A percentile compares a stretch with the other conserved stretches of the same genome.
These are phyloP conservation scores for Coemansia interrupta DNA, from an alignment of 192 early-diverging fungal species.

Conservation along the genomic window DNA sequence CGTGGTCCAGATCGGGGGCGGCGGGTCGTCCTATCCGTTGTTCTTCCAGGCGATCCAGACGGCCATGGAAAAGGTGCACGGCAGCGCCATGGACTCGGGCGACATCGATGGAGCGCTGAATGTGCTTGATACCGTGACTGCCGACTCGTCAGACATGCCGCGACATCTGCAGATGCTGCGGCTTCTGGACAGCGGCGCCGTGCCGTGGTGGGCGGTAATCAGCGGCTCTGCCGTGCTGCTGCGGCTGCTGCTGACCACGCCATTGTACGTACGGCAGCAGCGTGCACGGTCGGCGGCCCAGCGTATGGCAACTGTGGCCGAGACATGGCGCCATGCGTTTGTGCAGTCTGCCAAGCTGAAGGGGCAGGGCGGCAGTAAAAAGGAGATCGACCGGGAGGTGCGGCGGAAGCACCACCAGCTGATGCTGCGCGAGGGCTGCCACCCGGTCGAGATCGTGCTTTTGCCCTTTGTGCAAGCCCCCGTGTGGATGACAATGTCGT, in stretches of 20 bases:
- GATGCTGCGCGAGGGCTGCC: conserved; percentile 37
- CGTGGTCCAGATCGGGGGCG: background rate
- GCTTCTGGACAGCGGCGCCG: background rate
- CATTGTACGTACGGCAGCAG: conserved; percentile 31
- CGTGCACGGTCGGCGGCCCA: conserved; percentile 11
- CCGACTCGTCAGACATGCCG: background rate
- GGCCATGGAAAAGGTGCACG: conserved; percentile 30
- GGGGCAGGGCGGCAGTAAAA: background rate
- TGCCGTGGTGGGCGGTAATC: conserved; percentile 47
- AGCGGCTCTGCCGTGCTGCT: conserved; percentile 16
- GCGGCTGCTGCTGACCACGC: conserved; percentile 18
- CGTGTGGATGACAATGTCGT: conserved; percentile 39
- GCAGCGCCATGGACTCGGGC: conserved; percentile 10
- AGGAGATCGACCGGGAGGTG: conserved; percentile 10
- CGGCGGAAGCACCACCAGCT: conserved; percentile 21
- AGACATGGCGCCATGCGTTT: conserved; percentile 16
- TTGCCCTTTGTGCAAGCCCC: conserved; percentile 42
- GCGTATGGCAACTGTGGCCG: conserved; percentile 1
- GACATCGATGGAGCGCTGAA: background rate
- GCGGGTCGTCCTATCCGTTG: conserved; percentile 9
- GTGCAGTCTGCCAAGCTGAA: conserved; percentile 11
- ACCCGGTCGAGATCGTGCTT: conserved; percentile 23
- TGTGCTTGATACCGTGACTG: background rate
- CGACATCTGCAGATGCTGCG: background rate
- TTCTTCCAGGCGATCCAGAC: conserved; percentile 21